Percentiles rank a stretch among this genome's conserved stretches.
These are phyloP conservation scores for Daldinia decipiens DNA, from an alignment of 495 filamentous ascomycete species.

Conservation along the genomic window DNA sequence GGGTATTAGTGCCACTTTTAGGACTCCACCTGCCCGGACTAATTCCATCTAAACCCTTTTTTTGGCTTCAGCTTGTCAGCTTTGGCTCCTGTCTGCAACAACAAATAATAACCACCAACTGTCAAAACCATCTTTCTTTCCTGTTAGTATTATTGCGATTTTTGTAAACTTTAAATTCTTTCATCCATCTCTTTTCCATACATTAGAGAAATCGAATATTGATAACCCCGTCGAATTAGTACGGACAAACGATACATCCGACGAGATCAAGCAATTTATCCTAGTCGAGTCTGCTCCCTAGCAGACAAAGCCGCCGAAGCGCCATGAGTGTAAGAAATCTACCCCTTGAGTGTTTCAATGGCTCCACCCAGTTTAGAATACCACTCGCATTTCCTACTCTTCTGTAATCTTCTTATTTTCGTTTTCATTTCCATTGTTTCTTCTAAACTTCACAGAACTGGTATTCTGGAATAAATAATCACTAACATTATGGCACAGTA, in stretches of 20 bases:
- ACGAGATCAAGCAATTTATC: neutral
- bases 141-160: conserved; percentile 7
- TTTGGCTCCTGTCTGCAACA: conserved; percentile 21
- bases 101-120: conserved; percentile 18
- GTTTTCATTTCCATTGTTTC: conserved; percentile 18
- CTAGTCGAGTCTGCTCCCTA: conserved; percentile 29
- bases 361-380: conserved; percentile 21
- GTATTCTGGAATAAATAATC: conserved; percentile 10
- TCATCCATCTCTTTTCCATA: conserved; percentile 1
- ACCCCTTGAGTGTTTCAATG: conserved; percentile 45
- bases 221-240: neutral
- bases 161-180: conserved; percentile 46
- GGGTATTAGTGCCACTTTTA: conserved; percentile 14
- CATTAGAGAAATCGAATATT: neutral
- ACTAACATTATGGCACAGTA: conserved; percentile 53
- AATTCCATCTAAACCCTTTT: conserved; percentile 32
- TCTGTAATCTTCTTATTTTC: conserved; percentile 10
- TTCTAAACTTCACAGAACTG: conserved; percentile 23
- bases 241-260: neutral
- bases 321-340: conserved; percentile 61
- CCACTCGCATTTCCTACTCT: conserved; percentile 24
- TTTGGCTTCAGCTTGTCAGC: conserved; percentile 31
- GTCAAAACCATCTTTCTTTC: conserved; percentile 26
- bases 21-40: conserved; percentile 20
- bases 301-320: conserved; percentile 32